Evolutionary conservation across 106 monocot genomes (phyloP), one percentile per base, ranked within the genome.

Genomic region (Amphibolis antarctica): DNA sequence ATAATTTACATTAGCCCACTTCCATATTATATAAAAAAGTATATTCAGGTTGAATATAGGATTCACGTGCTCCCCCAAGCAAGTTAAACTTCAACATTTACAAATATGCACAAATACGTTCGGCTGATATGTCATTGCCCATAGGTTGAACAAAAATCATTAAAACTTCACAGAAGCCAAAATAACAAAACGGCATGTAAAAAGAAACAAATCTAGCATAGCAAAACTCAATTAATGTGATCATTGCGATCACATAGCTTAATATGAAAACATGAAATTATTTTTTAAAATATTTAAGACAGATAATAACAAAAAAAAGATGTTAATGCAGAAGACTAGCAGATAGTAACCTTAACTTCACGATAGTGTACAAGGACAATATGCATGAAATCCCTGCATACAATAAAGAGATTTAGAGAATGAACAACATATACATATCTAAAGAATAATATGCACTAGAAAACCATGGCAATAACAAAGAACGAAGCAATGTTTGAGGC

Each of bases 351-450:
- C 96, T 96, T 90, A 28, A 96, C 82, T 86, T 86, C 89, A 42
- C 70, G 96, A 52, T 96, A 96, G 69, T 96, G 96, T 43, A 96
- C 96, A 66, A 96, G 86, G 60, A 96, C 96, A 69, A 96, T 96
- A 77, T 96, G 81, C 84, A 86, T 96, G 70, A 74, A 81, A 49
- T 80, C 83, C 84, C 96, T 96, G 90, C 74, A 86, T 26, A 17
- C 50, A 22, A 67, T n/a, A 44, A 14, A 55, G 3, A 19, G 42
- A 57, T 57, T 27, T 26, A 26, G 26, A 28, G 57, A 30, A 27
- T 7, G 17, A 57, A 57, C 6, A 29, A 1, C 23, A 26, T 28
- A 57, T 30, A 28, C 28, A 28, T 15, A 14, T 5, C 57, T 15
- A 28, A 49, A 49, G n/a, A 14, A 49, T 17, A 9, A 55, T 57